Evolutionary conservation across 345 rosid species (phyloP), one percentile per base, ranked within the genome.

Genomic region (Litchi chinensis): DNA sequence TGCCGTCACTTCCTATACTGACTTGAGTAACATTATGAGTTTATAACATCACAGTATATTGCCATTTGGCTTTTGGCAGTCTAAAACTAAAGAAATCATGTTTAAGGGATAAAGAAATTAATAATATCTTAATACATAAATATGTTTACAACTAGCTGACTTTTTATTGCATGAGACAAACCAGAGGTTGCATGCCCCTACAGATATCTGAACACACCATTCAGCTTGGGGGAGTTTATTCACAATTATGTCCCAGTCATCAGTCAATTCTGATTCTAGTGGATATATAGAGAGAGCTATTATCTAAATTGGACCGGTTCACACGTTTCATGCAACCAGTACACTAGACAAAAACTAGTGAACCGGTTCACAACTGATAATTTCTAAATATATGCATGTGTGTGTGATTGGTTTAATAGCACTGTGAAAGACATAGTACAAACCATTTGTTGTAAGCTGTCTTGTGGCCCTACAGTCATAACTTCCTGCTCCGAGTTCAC

Each of bases 381-480:
- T 60, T 21, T 19, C 26, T 60, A 46, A 8, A 46, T 46, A 57
- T 57, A 57, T 57, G 2, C 13, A 8, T 21, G 65, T 54, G 59
- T 5, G 59, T 16, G 59, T 54, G 59, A 16, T 16, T 16, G n/a
- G 5, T n/a, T 21, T 60, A 60, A 5, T 60, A 60, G 65, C 65
- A 60, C 28, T 22, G 8, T 60, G 65, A 5, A 7, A 18, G 12
- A 28, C 6, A 66, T 19, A 75, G 48, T 39, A 83, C 90, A 74
- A 76, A 89, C 90, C 92, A 87, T 89, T 83, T 89, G 92, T 24
- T 83, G 92, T 83, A 87, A 87, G 87, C 87, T 80, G 52, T 87
- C 92, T 67, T 87, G 85, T 62, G 87, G 44, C 60, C 86, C 90
- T 4, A 82, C 82, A 22, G 82, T 71, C 32, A 84, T 79, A 56